Base-by-base conservation (phyloP, 2,329 filamentous ascomycete genomes). In the Colletotrichum gigasporum region DNA sequence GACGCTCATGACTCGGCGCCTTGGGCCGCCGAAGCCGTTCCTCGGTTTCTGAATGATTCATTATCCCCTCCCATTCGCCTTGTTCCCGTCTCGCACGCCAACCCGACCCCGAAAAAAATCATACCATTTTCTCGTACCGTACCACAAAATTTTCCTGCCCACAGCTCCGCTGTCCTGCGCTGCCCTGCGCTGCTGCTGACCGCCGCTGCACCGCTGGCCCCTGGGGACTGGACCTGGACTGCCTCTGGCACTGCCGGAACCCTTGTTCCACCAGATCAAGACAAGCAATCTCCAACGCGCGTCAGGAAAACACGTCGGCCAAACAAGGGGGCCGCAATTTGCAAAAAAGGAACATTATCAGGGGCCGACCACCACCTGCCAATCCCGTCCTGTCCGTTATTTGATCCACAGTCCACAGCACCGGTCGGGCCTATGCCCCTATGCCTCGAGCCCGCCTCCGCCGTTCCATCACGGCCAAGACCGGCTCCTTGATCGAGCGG, bases 1-100 rank as follows among this genome's bases (percentile, higher is more conserved):
- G 42, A 32, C 30, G 20, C 37, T 45, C 58, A 65, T 65, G 63
- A 65, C 63, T 65, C 63, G 58, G 58, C 35, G 35, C 28, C 45
- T 63, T 35, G 24, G 51, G 50, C 34, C 18, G 44, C 58, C 58
- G 50, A 44, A 20, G 58, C 58, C 44, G 41, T 57, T 16, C 16
- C 11, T 14, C 34, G 3, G 14, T 34, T 34, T 57, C 57, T 63
- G 58, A 57, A 63, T 56, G 63, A 63, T 62, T 57, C 63, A 65
- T 65, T 52, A 63, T 47, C 51, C 51, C 44, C 28, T 51, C 59
- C 42, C 30, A 56, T 62, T 65, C 44, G 61, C 61, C 61, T 37
- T 53, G 42, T 65, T 48, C 39, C 42, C 35, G 44, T 51, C 51
- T 28, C 30, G 12, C 34, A 14, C 32, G 20, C 50, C 35, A 30